Conservation (phyloP, 2,329 filamentous ascomycete genomes). For the Ceratocystis alfenasii region DNA sequence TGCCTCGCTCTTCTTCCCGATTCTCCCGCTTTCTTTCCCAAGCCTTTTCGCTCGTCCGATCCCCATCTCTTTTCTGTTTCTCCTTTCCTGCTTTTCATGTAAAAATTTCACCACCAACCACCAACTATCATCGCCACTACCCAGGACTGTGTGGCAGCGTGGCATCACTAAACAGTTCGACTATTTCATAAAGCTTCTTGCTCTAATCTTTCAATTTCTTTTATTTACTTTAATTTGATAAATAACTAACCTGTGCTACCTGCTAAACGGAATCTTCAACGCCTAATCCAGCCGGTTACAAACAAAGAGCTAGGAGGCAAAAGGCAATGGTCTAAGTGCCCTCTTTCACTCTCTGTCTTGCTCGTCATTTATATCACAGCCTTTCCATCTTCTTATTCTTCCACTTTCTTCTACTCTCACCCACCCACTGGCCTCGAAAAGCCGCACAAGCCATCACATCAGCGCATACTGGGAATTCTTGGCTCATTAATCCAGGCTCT, state of each 20-base stretch:
- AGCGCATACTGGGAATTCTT: slow-evolving; percentile 7
- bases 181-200: not conserved
- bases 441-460: slow-evolving; percentile 10
- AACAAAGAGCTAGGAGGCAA: not conserved
- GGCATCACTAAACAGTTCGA: too few species aligned
- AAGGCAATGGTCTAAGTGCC: not conserved
- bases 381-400: not conserved
- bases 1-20: not conserved
- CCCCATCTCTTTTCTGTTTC: not conserved
- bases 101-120: too few species aligned
- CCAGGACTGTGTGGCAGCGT: too few species aligned
- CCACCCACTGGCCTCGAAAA: slow-evolving; percentile 1
- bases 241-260: not conserved
- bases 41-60: not conserved
- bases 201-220: not conserved
- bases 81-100: not conserved
- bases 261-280: not conserved
- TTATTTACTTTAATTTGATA: not conserved
- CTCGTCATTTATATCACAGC: not conserved
- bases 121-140: too few species aligned
- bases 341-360: not conserved
- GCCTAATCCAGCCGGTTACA: not conserved
- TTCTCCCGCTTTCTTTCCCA: not conserved
- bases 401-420: not conserved
- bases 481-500: slow-evolving; percentile 8